Base-by-base conservation (phyloP, 2,329 filamentous ascomycete genomes). In the Fonsecaea monophora region DNA sequence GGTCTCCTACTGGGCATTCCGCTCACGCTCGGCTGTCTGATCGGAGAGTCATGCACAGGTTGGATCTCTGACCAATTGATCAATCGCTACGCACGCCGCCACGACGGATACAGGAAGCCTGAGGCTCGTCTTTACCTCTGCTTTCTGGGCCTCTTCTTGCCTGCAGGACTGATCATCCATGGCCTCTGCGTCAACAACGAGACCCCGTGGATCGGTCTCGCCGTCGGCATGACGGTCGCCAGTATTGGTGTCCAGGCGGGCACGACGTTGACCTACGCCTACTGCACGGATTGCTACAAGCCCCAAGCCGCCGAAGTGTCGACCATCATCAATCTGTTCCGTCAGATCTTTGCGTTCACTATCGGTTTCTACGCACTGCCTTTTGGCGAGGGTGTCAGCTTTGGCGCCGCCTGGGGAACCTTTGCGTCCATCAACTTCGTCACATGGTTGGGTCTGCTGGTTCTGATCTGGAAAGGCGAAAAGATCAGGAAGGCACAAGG, bases 351-450 rank as follows among this genome's bases (percentile, higher is more conserved):
- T n/a, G 60, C 60, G 1, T 62, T 62, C 60, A 62, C 50, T 2
- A 62, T 62, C 15, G 60, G 60, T 18, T 62, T 62, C 38, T 62
- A 62, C 53, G 60, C 60, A 4, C 37, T 62, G 1, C 60, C 60
- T 7, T 62, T 62, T 15, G 53, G 60, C 5, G 21, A 55, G 32
- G 12, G 30, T 6, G 60, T 42, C 13, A 53, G 60, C 21, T 62
- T 55, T 13, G 53, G 54, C 13, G 50, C 40, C 13, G 50, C 60
- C 25, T 62, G 35, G 35, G 50, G 35, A 5, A 56, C 53, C 35
- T 56, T 62, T 25, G 60, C 50, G 5, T 40, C 60, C 34, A 62
- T 62, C 37, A 62, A 62, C 60, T 53, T 42, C 13, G 37, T 62
- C 12, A 56, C 53, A 9, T 56, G 35, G 37, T 45, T 56, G 32